Evolutionary conservation across 106 monocot species (phyloP), one percentile per base, ranked within the genome.

Genomic region (Amphibolis antarctica): DNA sequence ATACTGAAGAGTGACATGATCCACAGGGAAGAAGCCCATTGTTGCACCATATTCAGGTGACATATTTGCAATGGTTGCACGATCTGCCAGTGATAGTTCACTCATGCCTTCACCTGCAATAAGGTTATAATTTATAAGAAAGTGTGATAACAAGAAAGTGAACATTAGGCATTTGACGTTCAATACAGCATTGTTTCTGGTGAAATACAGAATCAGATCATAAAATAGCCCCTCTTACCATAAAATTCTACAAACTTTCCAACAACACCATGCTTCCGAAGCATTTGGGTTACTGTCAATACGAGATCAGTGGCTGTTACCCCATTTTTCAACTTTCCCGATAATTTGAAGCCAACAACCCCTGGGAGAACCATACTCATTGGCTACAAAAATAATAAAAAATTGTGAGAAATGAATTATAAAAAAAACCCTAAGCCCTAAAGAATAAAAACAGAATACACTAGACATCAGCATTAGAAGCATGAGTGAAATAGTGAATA

Each of bases 21-120:
- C 93, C 10, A 93, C 93, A 73, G 93, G 93, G 67, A 93, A 93
- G 80, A 93, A 93, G 13, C 93, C 93, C 93, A 93, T 93, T 10
- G 93, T 93, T 60, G 93, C 93, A 55, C 93, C 93, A 81, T 93
- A 93, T 68, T 93, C 88, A 50, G 93, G 93, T 58, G 93, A 93
- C 93, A 93, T 93, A 66, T 93, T 88, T 15, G 93, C 85, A 65
- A 88, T 88, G 42, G 93, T 93, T 47, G 93, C 93, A 60, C 93
- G 73, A 59, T 93, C 88, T 76, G 88, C 93, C 44, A 93, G 59
- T 43, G 88, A 85, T 47, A 93, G 72, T 62, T 79, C 65, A 57
- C 78, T 59, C 76, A 93, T 83, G 25, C 88, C 93, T 45, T 85
- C 83, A 67, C 93, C 93, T 93, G 63, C 10, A 60, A n/a, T n/a